Conservation (phyloP, 2,329 filamentous ascomycete genomes). For the Talaromyces amestolkiae region DNA sequence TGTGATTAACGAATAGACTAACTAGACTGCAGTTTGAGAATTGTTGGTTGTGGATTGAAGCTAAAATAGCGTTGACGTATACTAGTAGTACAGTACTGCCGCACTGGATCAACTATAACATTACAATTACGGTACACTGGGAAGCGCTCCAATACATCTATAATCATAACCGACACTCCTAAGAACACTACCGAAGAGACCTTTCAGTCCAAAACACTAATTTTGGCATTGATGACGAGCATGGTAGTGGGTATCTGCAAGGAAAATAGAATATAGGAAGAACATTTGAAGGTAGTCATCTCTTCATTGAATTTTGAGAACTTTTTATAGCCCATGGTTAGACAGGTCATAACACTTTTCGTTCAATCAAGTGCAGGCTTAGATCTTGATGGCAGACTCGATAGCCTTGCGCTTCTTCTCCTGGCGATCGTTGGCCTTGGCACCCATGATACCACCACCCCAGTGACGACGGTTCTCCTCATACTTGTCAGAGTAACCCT, state of each 20-base stretch:
- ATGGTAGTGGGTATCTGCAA: constrained; percentile 15
- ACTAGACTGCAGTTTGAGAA: background rate
- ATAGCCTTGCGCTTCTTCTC: constrained; percentile 93
- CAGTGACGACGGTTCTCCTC: constrained; percentile 89
- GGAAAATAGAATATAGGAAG: constrained; percentile 9
- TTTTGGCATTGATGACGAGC: constrained; percentile 12
- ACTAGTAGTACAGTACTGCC: background rate
- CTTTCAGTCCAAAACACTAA: constrained; percentile 6
- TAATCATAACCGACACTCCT: background rate
- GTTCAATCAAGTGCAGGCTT: constrained; percentile 42
- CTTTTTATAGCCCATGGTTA: constrained; percentile 10
- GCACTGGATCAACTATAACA: background rate
- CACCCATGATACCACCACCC: constrained; percentile 99
- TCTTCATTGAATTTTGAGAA: constrained; percentile 16
- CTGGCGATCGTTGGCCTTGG: constrained; percentile 77
- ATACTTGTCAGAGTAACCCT: constrained; percentile 94
- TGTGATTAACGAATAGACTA: background rate
- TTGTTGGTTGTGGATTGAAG: background rate
- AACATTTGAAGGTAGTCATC: constrained; percentile 14
- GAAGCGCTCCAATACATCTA: background rate
- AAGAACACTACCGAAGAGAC: background rate
- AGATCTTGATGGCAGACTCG: constrained; percentile 97
- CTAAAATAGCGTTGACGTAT: background rate
- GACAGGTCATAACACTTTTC: constrained; percentile 10
- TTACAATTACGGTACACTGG: too few relatives aligned